These are phyloP conservation scores for Pythium brassicae DNA, from an alignment of 352 stramenopile species.

Conservation along the genomic window DNA sequence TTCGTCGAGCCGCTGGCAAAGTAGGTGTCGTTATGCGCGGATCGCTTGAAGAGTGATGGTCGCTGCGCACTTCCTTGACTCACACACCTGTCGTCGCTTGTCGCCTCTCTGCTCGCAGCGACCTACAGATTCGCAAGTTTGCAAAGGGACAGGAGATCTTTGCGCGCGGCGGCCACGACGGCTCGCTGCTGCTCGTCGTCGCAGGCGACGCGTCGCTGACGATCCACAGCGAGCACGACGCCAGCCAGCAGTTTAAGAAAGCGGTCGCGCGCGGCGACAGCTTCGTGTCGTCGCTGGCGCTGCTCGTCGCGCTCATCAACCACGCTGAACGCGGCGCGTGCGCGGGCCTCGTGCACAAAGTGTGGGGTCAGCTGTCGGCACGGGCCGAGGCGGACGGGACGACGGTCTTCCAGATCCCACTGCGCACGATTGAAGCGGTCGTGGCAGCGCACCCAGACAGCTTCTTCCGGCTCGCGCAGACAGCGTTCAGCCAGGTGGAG, in stretches of 20 bases:
- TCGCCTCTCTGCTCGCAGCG: slow-evolving; percentile 18
- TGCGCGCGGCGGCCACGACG: slow-evolving; percentile 46
- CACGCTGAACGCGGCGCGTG: slow-evolving; percentile 27
- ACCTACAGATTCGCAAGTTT: slow-evolving; percentile 54
- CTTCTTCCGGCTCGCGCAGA: slow-evolving; percentile 71
- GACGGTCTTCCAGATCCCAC: slow-evolving; percentile 61
- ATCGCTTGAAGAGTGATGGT: too few relatives aligned
- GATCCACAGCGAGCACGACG: slow-evolving; percentile 42
- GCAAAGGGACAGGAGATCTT: slow-evolving; percentile 57
- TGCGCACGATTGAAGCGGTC: slow-evolving; percentile 38
- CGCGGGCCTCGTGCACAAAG: slow-evolving; percentile 29
- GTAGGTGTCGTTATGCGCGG: slow-evolving; percentile 13
- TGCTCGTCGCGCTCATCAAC: slow-evolving; percentile 55
- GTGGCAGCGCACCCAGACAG: slow-evolving; percentile 58
- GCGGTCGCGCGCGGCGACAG: slow-evolving; percentile 54
- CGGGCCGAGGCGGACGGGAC: slow-evolving; percentile 40
- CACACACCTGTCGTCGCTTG: not conserved
- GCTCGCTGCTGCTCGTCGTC: slow-evolving; percentile 73
- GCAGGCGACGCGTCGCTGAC: slow-evolving; percentile 48
- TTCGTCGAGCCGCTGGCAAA: slow-evolving; percentile 54
- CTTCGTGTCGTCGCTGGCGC: slow-evolving; percentile 60
- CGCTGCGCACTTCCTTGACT: too few relatives aligned
- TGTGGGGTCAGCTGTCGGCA: slow-evolving; percentile 55
- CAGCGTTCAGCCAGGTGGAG: slow-evolving; percentile 74
- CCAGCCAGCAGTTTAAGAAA: slow-evolving; percentile 45